Evolutionary conservation across 2,329 filamentous ascomycete genomes (phyloP).

Genomic region (Davidsoniella neocaledoniae): DNA sequence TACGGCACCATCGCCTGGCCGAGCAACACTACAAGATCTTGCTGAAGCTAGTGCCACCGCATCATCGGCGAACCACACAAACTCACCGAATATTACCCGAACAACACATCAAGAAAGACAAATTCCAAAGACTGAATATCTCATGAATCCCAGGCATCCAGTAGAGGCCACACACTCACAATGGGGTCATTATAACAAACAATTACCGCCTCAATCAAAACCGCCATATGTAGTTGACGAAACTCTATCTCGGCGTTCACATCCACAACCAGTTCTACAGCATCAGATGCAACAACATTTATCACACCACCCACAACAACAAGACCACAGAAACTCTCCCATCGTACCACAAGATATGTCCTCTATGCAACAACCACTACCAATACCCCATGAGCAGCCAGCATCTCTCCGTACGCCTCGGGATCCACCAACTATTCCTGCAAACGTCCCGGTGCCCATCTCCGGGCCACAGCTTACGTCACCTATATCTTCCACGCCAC

Average conservation of each 20-base stretch:
- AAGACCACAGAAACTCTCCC: background rate
- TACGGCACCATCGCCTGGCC: conserved; percentile 4
- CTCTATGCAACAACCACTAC: background rate
- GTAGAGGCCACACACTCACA: background rate
- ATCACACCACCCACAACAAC: background rate
- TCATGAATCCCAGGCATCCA: too few species aligned
- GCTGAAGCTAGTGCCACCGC: conserved; percentile 11
- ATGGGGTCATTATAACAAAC: background rate
- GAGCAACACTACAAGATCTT: conserved; percentile 9
- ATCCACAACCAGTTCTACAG: background rate
- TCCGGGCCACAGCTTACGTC: conserved; percentile 4
- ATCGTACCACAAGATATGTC: too few species aligned
- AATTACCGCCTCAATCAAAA: background rate
- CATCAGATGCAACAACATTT: background rate
- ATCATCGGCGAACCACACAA: background rate
- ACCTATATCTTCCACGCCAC: conserved; percentile 1
- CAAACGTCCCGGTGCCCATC: background rate
- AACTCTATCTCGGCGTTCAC: background rate
- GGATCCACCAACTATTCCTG: background rate
- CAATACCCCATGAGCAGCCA: background rate
- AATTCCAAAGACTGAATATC: too few species aligned
- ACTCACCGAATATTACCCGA: background rate
- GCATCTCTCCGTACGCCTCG: background rate
- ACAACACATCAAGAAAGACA: too few species aligned
- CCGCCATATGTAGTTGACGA: background rate